phyloP scores from a whole-genome alignment of 2,329 filamentous ascomycete species.

The Fusarium setosum region DNA sequence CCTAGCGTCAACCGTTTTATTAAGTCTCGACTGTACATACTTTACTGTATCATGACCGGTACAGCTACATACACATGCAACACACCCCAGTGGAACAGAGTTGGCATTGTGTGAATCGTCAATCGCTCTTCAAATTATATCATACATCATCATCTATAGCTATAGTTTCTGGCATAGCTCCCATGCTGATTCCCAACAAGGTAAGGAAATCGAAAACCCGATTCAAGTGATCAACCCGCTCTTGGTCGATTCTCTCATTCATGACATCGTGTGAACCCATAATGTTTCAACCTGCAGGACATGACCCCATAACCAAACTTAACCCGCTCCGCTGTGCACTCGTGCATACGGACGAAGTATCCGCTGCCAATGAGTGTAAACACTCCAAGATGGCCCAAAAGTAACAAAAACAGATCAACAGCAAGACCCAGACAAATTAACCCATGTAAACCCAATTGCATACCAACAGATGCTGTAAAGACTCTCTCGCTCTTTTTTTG shows the following conservation, averaged over 20 bases:
- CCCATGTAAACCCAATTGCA: constrained; percentile 1
- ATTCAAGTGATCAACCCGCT: constrained; percentile 1
- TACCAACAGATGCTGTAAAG: constrained; percentile 3
- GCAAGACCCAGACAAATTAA: background rate
- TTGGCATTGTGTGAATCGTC: background rate
- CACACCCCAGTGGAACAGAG: background rate
- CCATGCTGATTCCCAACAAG: constrained; percentile 1
- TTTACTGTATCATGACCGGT: background rate
- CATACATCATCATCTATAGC: constrained; percentile 38
- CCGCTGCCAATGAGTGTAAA: background rate
- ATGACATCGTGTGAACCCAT: constrained; percentile 30
- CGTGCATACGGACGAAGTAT: background rate
- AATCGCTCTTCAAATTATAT: constrained; percentile 27
- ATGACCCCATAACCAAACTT: background rate
- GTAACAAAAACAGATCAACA: background rate
- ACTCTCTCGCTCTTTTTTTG: constrained; percentile 26
- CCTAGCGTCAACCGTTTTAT: constrained; percentile 9
- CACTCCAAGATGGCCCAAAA: background rate
- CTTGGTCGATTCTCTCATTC: constrained; percentile 17
- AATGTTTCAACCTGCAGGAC: background rate
- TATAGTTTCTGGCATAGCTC: constrained; percentile 1
- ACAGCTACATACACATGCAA: too few relatives aligned
- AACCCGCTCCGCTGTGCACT: background rate
- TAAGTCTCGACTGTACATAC: background rate
- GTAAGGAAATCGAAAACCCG: constrained; percentile 2